Evolutionary conservation across 371 early-diverging fungal genomes (phyloP).

Genomic region (Homolaphlyctis polyrhiza): DNA sequence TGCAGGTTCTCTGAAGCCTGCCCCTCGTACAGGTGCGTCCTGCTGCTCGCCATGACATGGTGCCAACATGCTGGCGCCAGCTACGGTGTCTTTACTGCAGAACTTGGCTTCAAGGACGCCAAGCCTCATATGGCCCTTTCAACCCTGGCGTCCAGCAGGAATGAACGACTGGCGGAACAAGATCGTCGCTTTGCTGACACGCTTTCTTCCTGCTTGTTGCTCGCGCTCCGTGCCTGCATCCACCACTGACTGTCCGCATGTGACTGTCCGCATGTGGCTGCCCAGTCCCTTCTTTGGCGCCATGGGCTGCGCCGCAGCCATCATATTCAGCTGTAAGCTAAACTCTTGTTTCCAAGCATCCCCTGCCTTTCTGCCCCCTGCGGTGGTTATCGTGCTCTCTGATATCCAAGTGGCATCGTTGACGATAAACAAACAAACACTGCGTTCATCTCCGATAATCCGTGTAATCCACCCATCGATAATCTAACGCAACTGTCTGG

Average conservation of each 20-base stretch:
- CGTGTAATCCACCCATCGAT: not conserved
- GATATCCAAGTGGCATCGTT: not conserved
- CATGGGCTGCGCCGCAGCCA: conserved; percentile 93
- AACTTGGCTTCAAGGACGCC: too few relatives aligned
- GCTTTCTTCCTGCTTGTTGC: not conserved
- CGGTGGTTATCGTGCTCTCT: too few relatives aligned
- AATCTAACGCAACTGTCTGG: not conserved
- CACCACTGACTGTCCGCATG: not conserved
- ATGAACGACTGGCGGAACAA: too few relatives aligned
- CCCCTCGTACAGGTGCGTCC: conserved; percentile 25
- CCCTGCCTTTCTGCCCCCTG: not conserved
- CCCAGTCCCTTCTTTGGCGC: conserved; percentile 88
- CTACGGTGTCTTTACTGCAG: too few relatives aligned
- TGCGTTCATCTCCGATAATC: not conserved
- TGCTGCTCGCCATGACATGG: too few relatives aligned
- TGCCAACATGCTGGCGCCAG: too few relatives aligned
- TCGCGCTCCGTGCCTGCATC: not conserved
- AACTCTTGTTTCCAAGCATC: not conserved
- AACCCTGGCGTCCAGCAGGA: too few relatives aligned
- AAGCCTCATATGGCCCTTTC: too few relatives aligned
- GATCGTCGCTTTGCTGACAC: not conserved
- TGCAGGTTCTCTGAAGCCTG: conserved; percentile 22
- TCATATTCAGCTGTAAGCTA: conserved; percentile 91
- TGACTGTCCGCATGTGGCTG: not conserved
- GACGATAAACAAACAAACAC: not conserved